These are phyloP conservation scores for Pleodorina starrii DNA, from an alignment of 139 green algal species.

Conservation along the genomic window DNA sequence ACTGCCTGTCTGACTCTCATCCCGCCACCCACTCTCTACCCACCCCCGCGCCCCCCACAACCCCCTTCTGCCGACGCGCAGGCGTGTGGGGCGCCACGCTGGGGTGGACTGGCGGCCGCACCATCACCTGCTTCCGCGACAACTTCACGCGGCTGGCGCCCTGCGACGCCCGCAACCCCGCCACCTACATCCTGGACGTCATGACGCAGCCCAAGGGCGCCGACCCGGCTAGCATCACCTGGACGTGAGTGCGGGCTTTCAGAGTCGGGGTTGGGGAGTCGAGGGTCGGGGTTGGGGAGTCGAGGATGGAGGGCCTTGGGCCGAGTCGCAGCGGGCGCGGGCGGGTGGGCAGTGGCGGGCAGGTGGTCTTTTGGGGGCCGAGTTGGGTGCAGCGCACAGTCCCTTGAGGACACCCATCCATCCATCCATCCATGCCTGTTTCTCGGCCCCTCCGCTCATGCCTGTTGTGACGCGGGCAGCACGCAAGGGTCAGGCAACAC, in stretches of 20 bases:
- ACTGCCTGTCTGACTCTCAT: not conserved
- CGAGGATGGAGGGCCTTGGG: no score
- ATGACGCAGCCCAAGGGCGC: not conserved
- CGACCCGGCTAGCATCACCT: not conserved
- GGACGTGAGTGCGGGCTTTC: not conserved
- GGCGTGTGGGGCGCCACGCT: constrained; percentile 22
- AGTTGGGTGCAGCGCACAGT: no score
- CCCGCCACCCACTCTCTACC: not conserved
- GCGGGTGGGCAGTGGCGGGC: no score
- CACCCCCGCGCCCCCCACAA: not conserved
- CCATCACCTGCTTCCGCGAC: constrained; percentile 14
- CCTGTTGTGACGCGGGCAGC: no score
- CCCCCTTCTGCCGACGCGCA: not conserved
- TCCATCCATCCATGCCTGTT: no score
- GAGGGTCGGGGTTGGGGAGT: no score
- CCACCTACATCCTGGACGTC: constrained; percentile 1
- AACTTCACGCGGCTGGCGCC: not conserved
- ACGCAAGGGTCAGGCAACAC: not conserved
- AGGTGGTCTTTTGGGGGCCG: no score
- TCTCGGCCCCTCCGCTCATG: no score
- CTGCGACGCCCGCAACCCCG: constrained; percentile 11
- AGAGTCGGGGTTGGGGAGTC: no score
- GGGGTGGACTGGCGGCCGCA: not conserved
- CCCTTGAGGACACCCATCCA: no score
- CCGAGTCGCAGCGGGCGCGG: no score